Evolutionary conservation across 345 rosid species (phyloP).

Genomic region (Fremontodendron californicum): DNA sequence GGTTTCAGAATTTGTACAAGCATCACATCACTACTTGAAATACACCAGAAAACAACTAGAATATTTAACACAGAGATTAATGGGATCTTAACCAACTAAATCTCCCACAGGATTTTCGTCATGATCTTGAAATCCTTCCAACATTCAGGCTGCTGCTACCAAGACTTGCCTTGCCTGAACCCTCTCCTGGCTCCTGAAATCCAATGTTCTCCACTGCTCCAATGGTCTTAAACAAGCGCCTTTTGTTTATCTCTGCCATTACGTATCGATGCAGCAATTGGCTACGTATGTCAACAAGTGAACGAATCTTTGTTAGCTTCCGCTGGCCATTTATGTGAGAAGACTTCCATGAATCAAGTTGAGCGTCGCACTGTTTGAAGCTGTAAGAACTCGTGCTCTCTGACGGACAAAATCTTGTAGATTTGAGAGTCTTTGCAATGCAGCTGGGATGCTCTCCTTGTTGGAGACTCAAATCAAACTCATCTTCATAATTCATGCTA

Average conservation of each 20-base stretch:
- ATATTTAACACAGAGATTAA: slow-evolving; percentile 9
- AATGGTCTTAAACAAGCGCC: slow-evolving; percentile 61
- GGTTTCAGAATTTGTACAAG: slow-evolving; percentile 8
- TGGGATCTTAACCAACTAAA: not conserved
- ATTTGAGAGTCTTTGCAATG: slow-evolving; percentile 21
- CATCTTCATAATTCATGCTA: slow-evolving; percentile 35
- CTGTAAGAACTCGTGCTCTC: slow-evolving; percentile 5
- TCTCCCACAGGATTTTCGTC: slow-evolving; percentile 12
- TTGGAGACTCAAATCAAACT: slow-evolving; percentile 16
- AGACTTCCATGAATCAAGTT: slow-evolving; percentile 13
- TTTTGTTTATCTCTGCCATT: slow-evolving; percentile 54
- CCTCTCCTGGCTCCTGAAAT: slow-evolving; percentile 34
- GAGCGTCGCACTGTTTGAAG: not conserved
- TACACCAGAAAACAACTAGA: slow-evolving; percentile 1
- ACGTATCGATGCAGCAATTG: slow-evolving; percentile 68
- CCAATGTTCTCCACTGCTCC: slow-evolving; percentile 59
- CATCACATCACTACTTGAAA: not conserved
- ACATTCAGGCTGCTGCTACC: not conserved
- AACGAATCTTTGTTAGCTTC: slow-evolving; percentile 40
- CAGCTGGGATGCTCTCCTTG: slow-evolving; percentile 23
- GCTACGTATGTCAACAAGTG: slow-evolving; percentile 62
- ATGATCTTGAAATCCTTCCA: slow-evolving; percentile 13
- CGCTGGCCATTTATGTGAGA: slow-evolving; percentile 11
- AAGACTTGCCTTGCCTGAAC: not conserved
- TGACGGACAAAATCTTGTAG: slow-evolving; percentile 42